Evolutionary conservation across 129 eudicot species (phyloP).

Genomic region (Flaveria brownii): DNA sequence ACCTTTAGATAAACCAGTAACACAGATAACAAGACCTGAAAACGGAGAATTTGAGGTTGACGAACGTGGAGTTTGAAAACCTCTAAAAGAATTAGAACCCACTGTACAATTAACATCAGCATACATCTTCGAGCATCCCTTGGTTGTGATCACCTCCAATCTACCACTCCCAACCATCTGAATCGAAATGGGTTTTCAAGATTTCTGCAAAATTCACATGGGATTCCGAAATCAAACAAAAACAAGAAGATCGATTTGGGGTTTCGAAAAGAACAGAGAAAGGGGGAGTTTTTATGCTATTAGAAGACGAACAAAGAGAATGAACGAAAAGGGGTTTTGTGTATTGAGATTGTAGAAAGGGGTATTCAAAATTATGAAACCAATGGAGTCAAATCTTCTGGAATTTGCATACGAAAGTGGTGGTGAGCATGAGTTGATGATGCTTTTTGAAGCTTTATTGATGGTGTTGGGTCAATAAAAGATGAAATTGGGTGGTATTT

Average conservation of each 20-base stretch:
- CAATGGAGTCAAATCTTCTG: conserved; percentile 24
- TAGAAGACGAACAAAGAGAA: conserved; percentile 29
- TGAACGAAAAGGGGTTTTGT: conserved; percentile 13
- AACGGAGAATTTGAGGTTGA: conserved; percentile 52
- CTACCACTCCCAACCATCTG: conserved; percentile 45
- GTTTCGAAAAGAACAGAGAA: conserved; percentile 25
- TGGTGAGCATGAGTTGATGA: conserved; percentile 23
- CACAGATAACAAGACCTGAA: conserved; percentile 80
- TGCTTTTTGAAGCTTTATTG: conserved; percentile 26
- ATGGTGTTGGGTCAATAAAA: conserved; percentile 35
- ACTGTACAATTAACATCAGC: conserved; percentile 42
- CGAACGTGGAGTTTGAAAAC: conserved; percentile 43
- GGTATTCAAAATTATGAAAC: conserved; percentile 36
- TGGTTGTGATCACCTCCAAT: conserved; percentile 63
- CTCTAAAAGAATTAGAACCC: conserved; percentile 42
- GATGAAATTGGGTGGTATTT: conserved; percentile 34
- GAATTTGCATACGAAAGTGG: conserved; percentile 28
- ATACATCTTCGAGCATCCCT: conserved; percentile 73
- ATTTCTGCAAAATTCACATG: conserved; percentile 13
- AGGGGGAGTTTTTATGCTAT: conserved; percentile 16
- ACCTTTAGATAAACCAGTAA: conserved; percentile 93
- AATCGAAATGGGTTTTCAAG: conserved; percentile 13
- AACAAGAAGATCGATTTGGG: conserved; percentile 17
- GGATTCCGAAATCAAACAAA: conserved; percentile 20
- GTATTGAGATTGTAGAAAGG: conserved; percentile 21